Evolutionary conservation across 495 filamentous ascomycete genomes (phyloP), one percentile per base, ranked within the genome.

Genomic region (Trichocladium uniseriatum): DNA sequence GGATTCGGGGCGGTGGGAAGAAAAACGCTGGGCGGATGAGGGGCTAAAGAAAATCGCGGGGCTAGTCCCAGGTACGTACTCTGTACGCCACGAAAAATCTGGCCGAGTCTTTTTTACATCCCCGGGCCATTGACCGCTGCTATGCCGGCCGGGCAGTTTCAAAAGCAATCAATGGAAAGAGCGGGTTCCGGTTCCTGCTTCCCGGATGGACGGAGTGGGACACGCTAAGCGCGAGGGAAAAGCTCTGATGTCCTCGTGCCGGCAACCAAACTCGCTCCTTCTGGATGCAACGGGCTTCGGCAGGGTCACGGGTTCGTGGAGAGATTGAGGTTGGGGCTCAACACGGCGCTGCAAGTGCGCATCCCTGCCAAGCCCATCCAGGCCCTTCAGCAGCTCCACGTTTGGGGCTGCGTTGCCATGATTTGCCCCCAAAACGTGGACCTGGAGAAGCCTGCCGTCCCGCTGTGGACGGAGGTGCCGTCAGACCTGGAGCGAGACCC

Each of bases 171-270:
- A 35, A 51, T 37, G 20, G 28, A 34, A 36, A 40, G 29, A 35
- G 18, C 31, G n/a, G 6, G 22, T 36, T 32, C 18, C 24, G 49
- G 52, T 40, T 51, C 24, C 40, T 36, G 22, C 22, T 31, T 41
- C 41, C 36, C 35, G 52, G 52, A 51, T 27, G 28, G 19, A 42
- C 35, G 35, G 8, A 16, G 18, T 34, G 49, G 22, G 35, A 44
- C 41, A 45, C 11, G 31, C 28, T 10, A 35, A 10, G 29, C 11
- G 21, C 34, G 40, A 38, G 21, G n/a, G 40, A 32, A 62, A 60
- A 53, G 34, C 47, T 62, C 59, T 62, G 57, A 22, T 62, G 62
- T 58, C 60, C 62, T 64, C 62, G 62, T 62, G 59, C 51, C 38
- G 50, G 37, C 27, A 32, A n/a, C 32, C 42, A 45, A 38, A 16